These are phyloP conservation scores for Leccinum subgranulosum DNA, from an alignment of 768 basidiomycete species.

Conservation along the genomic window DNA sequence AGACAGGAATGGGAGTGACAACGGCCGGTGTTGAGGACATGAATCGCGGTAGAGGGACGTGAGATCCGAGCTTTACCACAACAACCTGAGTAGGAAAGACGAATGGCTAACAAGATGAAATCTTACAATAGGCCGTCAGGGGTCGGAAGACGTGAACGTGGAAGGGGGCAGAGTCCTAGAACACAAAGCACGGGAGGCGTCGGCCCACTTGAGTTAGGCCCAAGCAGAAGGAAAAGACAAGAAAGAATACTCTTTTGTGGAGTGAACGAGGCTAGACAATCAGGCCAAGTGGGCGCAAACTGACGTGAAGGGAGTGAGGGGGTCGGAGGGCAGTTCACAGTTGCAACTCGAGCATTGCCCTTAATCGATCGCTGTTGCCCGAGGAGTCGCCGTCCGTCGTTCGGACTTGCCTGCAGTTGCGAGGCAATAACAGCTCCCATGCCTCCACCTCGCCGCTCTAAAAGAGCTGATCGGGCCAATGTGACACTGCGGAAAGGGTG, in stretches of 20 bases:
- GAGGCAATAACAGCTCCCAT: constrained; percentile 5
- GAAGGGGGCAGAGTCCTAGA: not conserved
- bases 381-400: constrained; percentile 4
- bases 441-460: constrained; percentile 1
- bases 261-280: constrained; percentile 16
- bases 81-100: not conserved
- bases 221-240: not conserved
- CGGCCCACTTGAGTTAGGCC: not conserved
- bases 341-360: constrained; percentile 12
- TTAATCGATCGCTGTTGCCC: constrained; percentile 11
- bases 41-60: constrained; percentile 7
- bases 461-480: not conserved
- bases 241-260: constrained; percentile 11
- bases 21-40: constrained; percentile 20
- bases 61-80: constrained; percentile 3
- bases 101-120: constrained; percentile 5
- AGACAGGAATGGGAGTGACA: constrained; percentile 10
- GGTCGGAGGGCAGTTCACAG: constrained; percentile 9
- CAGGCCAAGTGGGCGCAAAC: constrained; percentile 20
- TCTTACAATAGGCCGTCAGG: constrained; percentile 1
- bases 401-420: constrained; percentile 1
- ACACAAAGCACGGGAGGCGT: not conserved
- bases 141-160: not conserved
- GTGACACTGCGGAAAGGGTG: not conserved
- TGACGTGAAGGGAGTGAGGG: constrained; percentile 17